Base-by-base conservation (phyloP, 345 rosid genomes). In the Brassica nigra region DNA sequence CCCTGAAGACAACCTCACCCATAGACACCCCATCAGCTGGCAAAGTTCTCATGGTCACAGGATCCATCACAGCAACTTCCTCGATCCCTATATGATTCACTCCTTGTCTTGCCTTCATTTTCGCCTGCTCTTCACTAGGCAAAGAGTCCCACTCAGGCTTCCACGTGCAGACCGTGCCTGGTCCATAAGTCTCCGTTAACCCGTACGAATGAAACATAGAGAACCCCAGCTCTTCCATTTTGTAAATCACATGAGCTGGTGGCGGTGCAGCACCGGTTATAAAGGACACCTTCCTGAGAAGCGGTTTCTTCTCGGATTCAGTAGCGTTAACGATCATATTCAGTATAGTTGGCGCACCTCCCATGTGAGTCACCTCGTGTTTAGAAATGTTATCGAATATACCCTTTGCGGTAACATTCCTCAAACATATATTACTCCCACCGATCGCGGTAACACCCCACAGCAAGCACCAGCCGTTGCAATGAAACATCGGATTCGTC, bases 401-500 rank as follows among this genome's bases (percentile, higher is more conserved):
- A 58, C 42, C 88, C 47, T 82, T 80, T 0, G 97, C 82, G 1
- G 84, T 66, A 28, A 92, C 85, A 8, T 87, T 90, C 76, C 95
- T 84, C 4, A 89, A 76, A 86, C 99, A 92, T 33, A 95, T 55
- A 68, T 90, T 87, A 6, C 87, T 90, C 11, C 99, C 99, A 42
- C 99, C 99, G 37, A 83, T 87, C 0, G 97, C 97, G 0, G 97
- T 90, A 44, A 92, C 76, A 6, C 92, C 99, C 99, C 99, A 95
- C 5, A 76, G 7, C 1, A 95, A 87, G 76, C 94, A 91, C 99
- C 99, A 93, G 0, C 98, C 98, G 6, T 93, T 95, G 86, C 97
- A 95, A 69, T 95, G 99, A 84, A 95, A 95, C 97, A 95, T 90
- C 1, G 99, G 99, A 31, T 87, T 92, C 0, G 91, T 86, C 98